These are phyloP conservation scores for Capsella bursapastoris DNA, from an alignment of 345 rosid genomes.

Conservation along the genomic window DNA sequence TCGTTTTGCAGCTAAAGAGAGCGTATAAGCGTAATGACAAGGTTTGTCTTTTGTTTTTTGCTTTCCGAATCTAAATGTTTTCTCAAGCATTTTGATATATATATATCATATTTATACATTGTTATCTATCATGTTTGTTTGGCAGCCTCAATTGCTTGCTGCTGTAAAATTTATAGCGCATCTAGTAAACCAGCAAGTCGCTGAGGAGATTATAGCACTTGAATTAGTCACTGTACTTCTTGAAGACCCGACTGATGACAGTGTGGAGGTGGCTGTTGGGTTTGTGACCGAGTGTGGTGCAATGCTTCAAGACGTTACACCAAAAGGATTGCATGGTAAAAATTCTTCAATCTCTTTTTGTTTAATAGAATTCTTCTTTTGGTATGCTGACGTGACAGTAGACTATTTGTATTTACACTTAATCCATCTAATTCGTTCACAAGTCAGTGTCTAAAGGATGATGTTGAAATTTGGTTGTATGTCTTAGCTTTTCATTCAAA, in stretches of 20 bases:
- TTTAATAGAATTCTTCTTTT: conserved; percentile 1
- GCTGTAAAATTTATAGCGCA: conserved; percentile 96
- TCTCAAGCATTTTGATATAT: not conserved
- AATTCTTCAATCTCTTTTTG: conserved; percentile 16
- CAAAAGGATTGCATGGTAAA: conserved; percentile 86
- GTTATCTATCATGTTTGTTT: conserved; percentile 11
- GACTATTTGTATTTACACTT: conserved; percentile 2
- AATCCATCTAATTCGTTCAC: not conserved
- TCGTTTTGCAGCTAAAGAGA: conserved; percentile 90
- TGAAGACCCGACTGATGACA: conserved; percentile 83
- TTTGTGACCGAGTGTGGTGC: conserved; percentile 93
- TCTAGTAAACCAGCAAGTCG: conserved; percentile 93
- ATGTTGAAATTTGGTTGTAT: not conserved
- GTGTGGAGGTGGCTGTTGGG: conserved; percentile 97
- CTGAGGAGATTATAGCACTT: conserved; percentile 80
- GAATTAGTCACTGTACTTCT: conserved; percentile 79
- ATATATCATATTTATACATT: conserved; percentile 1
- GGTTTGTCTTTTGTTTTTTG: conserved; percentile 43
- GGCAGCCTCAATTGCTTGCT: conserved; percentile 91
- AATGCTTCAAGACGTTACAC: conserved; percentile 83
- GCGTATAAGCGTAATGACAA: conserved; percentile 94
- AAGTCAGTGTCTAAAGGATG: not conserved
- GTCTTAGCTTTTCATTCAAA: not conserved
- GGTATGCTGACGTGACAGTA: not conserved
- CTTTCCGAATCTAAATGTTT: not conserved